These are phyloP conservation scores for Aristolochia californica DNA, from an alignment of 164 flowering plant genomes.

Conservation along the genomic window DNA sequence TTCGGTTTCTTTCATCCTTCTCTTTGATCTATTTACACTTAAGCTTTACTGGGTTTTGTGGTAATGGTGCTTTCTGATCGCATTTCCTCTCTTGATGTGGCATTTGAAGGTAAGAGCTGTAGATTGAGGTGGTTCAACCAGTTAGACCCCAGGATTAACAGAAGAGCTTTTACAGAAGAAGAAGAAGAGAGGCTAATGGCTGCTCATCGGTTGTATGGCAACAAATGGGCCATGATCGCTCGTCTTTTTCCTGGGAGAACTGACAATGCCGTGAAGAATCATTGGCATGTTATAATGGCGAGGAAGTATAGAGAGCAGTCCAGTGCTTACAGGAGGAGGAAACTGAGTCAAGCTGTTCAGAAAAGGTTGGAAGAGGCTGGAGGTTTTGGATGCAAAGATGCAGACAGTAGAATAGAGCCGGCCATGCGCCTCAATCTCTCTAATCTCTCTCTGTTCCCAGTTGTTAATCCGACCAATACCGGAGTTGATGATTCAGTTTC, in stretches of 20 bases:
- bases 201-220: constrained; percentile 62
- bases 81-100: neutral
- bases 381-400: constrained; percentile 9
- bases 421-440: constrained; percentile 5
- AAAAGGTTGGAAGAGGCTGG: constrained; percentile 21
- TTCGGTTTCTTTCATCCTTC: no score
- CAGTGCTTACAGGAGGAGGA: constrained; percentile 41
- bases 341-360: constrained; percentile 26
- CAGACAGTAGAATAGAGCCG: constrained; percentile 12
- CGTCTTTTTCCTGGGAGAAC: constrained; percentile 76
- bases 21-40: no score
- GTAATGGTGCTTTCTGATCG: no score
- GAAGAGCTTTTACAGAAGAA: constrained; percentile 62
- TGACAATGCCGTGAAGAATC: constrained; percentile 74
- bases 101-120: constrained; percentile 55
- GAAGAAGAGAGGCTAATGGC: constrained; percentile 68
- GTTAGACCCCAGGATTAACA: constrained; percentile 66
- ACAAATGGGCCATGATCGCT: constrained; percentile 82
- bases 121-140: constrained; percentile 78
- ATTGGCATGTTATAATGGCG: constrained; percentile 85
- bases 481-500: constrained; percentile 12
- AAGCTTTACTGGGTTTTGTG: no score
- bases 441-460: constrained; percentile 18
- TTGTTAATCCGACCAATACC: constrained; percentile 1
- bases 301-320: constrained; percentile 66